Conservation (phyloP, 2,329 filamentous ascomycete species). For the Xylariaceae sp. region DNA sequence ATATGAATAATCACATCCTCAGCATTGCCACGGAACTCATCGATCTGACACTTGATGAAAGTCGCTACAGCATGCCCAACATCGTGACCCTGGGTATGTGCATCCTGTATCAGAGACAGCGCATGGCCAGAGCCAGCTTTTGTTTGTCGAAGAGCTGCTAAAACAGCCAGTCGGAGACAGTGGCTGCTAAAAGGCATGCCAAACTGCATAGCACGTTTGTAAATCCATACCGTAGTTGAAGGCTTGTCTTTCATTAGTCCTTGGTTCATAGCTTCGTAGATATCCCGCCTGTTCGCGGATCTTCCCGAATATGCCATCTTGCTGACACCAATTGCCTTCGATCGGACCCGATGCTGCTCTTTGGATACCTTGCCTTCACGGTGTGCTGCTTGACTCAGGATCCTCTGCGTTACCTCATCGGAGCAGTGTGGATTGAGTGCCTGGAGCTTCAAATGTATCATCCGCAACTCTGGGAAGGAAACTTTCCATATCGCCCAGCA, state of each 20-base stretch:
- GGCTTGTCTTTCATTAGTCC: slow-evolving; percentile 45
- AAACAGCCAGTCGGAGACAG: slow-evolving; percentile 56
- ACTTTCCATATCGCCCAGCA: slow-evolving; percentile 49
- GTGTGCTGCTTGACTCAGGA: slow-evolving; percentile 45
- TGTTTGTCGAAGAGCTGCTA: slow-evolving; percentile 48
- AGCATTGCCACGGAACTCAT: slow-evolving; percentile 30
- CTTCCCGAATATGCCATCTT: slow-evolving; percentile 36
- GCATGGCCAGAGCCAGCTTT: slow-evolving; percentile 43
- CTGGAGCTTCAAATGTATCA: slow-evolving; percentile 45
- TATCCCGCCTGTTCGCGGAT: slow-evolving; percentile 40
- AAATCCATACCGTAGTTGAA: slow-evolving; percentile 46
- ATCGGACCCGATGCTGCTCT: background rate
- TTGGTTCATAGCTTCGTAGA: slow-evolving; percentile 51
- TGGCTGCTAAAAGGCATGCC: slow-evolving; percentile 48
- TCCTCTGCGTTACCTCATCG: slow-evolving; percentile 49
- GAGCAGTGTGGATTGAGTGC: slow-evolving; percentile 42
- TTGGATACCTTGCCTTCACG: slow-evolving; percentile 10
- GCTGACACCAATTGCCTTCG: slow-evolving; percentile 27
- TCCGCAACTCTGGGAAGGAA: slow-evolving; percentile 44
- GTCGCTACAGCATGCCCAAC: slow-evolving; percentile 45
- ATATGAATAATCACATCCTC: slow-evolving; percentile 36
- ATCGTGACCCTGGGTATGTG: slow-evolving; percentile 50
- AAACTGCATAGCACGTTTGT: slow-evolving; percentile 44
- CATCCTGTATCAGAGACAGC: slow-evolving; percentile 48
- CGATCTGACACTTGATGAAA: slow-evolving; percentile 37